These are phyloP conservation scores for Lipomyces kockii DNA, from an alignment of 805 yeast species.

Conservation along the genomic window DNA sequence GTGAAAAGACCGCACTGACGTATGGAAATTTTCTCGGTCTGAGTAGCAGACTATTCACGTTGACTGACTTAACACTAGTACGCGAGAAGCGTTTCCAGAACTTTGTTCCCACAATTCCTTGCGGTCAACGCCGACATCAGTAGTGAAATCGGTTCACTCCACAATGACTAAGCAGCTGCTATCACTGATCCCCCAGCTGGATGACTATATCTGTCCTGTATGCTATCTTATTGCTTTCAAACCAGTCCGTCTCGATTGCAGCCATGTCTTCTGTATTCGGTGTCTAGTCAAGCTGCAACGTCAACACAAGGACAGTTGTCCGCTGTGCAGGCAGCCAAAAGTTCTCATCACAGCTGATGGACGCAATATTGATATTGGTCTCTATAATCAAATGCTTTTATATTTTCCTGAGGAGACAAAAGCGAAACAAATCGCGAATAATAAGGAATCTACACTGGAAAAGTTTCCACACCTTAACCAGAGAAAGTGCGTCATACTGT, in stretches of 20 bases:
- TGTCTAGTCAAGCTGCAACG: slow-evolving; percentile 72
- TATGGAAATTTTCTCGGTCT: neutral
- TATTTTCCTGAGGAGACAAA: slow-evolving; percentile 73
- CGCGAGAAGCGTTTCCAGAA: slow-evolving; percentile 50
- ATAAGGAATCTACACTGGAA: slow-evolving; percentile 35
- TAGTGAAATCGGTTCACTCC: slow-evolving; percentile 59
- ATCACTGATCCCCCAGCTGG: slow-evolving; percentile 61
- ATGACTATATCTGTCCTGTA: slow-evolving; percentile 72
- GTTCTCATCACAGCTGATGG: slow-evolving; percentile 65
- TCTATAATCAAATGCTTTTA: slow-evolving; percentile 57
- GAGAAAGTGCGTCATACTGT: too few relatives aligned
- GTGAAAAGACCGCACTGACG: slow-evolving; percentile 66
- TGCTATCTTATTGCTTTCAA: slow-evolving; percentile 72
- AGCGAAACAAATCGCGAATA: slow-evolving; percentile 61
- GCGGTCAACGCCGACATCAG: slow-evolving; percentile 36
- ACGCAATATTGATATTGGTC: slow-evolving; percentile 59
- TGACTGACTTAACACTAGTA: neutral
- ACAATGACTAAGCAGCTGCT: slow-evolving; percentile 57
- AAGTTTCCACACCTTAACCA: too few relatives aligned
- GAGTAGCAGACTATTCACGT: too few relatives aligned
- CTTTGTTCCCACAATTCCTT: slow-evolving; percentile 32
- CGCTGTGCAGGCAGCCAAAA: slow-evolving; percentile 57
- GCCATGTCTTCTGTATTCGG: slow-evolving; percentile 72
- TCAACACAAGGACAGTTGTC: slow-evolving; percentile 62
- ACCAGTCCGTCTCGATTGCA: slow-evolving; percentile 67